phyloP scores from a whole-genome alignment of 352 stramenopile species.

The Globisporangium uncinulatum region DNA sequence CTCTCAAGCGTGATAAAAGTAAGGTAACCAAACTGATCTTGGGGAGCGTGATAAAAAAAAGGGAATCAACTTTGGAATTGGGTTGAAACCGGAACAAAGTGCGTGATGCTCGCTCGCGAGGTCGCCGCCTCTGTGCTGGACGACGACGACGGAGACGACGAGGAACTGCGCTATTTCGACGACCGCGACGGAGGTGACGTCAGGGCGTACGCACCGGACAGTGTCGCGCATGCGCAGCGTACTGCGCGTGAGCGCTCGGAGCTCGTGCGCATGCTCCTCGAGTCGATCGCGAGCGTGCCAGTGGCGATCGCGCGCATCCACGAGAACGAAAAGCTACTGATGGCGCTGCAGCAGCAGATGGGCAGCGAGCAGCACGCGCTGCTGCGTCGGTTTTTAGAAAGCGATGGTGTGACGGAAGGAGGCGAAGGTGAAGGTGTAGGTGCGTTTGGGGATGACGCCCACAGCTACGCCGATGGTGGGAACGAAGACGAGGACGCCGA shows the following conservation, averaged over 20 bases:
- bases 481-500: conserved; percentile 8
- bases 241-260: conserved; percentile 62
- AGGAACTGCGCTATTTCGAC: conserved; percentile 17
- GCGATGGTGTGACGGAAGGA: background rate
- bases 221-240: background rate
- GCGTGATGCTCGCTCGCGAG: conserved; percentile 8
- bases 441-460: background rate
- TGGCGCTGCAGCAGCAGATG: conserved; percentile 51
- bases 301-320: conserved; percentile 67
- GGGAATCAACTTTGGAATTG: too few relatives aligned
- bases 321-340: conserved; percentile 58
- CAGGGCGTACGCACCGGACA: background rate
- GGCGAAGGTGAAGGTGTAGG: background rate
- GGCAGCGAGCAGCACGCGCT: conserved; percentile 43
- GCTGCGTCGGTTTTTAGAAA: conserved; percentile 37
- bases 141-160: conserved; percentile 11
- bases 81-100: too few relatives aligned
- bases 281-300: conserved; percentile 68
- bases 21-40: too few relatives aligned
- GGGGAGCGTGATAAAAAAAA: too few relatives aligned
- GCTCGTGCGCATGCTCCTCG: conserved; percentile 67
- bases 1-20: too few relatives aligned
- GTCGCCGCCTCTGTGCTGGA: conserved; percentile 8
- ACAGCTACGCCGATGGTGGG: conserved; percentile 5
- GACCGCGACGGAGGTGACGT: background rate